Base-by-base conservation (phyloP, 805 yeast species). In the Schwanniomyces vanrijiae region DNA sequence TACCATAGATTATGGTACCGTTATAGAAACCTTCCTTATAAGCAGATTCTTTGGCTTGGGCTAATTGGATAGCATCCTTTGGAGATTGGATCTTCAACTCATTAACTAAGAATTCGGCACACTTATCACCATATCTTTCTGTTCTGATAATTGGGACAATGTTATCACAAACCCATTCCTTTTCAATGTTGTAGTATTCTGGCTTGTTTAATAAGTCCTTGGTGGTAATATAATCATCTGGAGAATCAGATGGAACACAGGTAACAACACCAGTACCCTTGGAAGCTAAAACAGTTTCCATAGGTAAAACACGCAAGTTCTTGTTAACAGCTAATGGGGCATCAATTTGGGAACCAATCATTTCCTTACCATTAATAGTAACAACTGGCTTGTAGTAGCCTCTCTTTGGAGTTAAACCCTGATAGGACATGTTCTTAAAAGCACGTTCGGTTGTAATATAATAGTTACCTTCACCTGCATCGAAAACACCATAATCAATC, bases 251-350 rank as follows among this genome's bases (percentile, higher is more conserved):
- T 52, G 98, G 99, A 53, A 91, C 98, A 76, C 97, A 94, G 5
- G 98, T 92, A 48, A 94, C 99, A 40, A 94, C 97, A 76, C 98
- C 99, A 40, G 98, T 94, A 80, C 99, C 99, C 76, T 94, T 94
- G 47, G 83, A 78, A 35, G 96, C 95, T 66, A 92, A 77, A 46
- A 94, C 92, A 33, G 97, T 90, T 70, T 92, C 98, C 99, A 94
- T 94, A 57, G 99, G 99, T 55, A 94, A 79, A 47, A 94, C 86
- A 60, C 94, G 80, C 55, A 94, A 75, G 56, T 84, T 81, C 44
- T 81, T 73, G 65, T 83, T 75, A 19, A 76, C 77, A 10, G 97
- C 81, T 56, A 87, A 73, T 46, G 98, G 98, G 29, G 98, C 95
- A 55, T 75, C 70, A 60, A 94, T 87, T 71, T 83, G 83, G 38